Evolutionary conservation across 2,329 filamentous ascomycete genomes (phyloP).

Genomic region (Rutstroemia sp.): DNA sequence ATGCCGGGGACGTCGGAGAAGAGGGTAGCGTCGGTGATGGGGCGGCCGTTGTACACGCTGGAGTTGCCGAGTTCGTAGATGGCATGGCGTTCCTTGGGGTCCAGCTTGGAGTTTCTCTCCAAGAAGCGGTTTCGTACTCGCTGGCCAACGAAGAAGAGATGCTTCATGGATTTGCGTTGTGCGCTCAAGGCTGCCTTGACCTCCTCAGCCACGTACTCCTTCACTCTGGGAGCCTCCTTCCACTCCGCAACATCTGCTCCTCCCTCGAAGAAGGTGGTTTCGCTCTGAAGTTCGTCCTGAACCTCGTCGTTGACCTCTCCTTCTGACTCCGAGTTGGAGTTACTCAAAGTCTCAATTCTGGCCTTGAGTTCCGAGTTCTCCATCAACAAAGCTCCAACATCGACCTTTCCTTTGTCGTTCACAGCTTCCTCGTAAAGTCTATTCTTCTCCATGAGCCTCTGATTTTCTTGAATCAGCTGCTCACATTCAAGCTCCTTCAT

Average conservation of each 20-base stretch:
- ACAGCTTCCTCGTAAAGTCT: constrained; percentile 7
- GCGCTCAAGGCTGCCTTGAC: constrained; percentile 2
- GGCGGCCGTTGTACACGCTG: constrained; percentile 7
- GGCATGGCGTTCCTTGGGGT: constrained; percentile 4
- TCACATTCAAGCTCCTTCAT: constrained; percentile 6
- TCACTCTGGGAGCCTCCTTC: constrained; percentile 5
- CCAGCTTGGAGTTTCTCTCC: constrained; percentile 2
- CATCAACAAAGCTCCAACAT: constrained; percentile 6
- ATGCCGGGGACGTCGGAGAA: constrained; percentile 5
- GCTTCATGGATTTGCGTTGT: constrained; percentile 9
- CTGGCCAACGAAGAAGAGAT: constrained; percentile 8
- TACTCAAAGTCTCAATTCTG: background rate
- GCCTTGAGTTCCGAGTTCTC: constrained; percentile 7
- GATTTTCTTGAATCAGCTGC: constrained; percentile 2
- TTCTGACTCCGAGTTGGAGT: background rate
- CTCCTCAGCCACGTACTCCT: constrained; percentile 3
- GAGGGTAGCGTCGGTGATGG: constrained; percentile 8
- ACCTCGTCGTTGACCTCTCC: background rate
- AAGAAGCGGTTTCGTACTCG: constrained; percentile 8
- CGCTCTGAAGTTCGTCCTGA: constrained; percentile 6
- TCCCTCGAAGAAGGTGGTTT: constrained; percentile 1
- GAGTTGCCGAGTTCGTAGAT: constrained; percentile 7
- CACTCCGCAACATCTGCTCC: background rate
- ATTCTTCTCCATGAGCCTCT: constrained; percentile 3
- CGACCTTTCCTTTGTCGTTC: constrained; percentile 7